Evolutionary conservation across 2,329 filamentous ascomycete genomes (phyloP).

Genomic region (Colletotrichum costaricense): DNA sequence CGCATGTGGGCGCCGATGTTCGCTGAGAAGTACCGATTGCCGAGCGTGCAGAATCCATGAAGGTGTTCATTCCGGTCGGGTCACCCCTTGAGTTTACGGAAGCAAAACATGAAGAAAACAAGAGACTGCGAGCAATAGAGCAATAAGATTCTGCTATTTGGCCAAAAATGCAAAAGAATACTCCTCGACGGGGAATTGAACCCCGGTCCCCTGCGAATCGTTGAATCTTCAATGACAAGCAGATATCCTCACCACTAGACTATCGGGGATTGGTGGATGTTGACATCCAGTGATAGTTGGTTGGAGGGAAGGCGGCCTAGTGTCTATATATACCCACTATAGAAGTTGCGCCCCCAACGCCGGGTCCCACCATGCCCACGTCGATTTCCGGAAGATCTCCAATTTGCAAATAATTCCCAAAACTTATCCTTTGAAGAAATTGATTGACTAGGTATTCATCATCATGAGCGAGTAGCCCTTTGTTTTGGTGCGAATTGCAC

Average conservation of each 20-base stretch:
- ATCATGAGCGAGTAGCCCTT: background rate
- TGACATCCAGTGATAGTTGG: background rate
- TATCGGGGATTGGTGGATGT: conserved; percentile 5
- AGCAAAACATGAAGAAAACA: background rate
- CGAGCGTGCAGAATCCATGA: conserved; percentile 4
- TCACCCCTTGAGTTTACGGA: background rate
- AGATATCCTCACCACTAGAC: conserved; percentile 30
- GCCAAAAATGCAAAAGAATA: background rate
- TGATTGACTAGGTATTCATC: no score
- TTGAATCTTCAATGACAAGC: conserved; percentile 8
- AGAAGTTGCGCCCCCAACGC: no score
- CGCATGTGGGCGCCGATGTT: conserved; percentile 38
- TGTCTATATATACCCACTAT: rapidly evolving
- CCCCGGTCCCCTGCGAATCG: background rate
- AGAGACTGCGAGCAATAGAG: background rate
- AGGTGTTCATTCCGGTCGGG: no score
- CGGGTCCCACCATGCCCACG: background rate
- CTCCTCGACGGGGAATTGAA: conserved; percentile 21
- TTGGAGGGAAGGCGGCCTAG: rapidly evolving
- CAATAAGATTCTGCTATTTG: background rate
- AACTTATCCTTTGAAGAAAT: no score
- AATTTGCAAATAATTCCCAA: background rate
- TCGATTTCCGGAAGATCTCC: background rate
- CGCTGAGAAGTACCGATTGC: conserved; percentile 24
- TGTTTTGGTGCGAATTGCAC: background rate